Evolutionary conservation across 352 stramenopile genomes (phyloP), one percentile per base, ranked within the genome.

Genomic region (Hyaloperonospora arabidopsidis): DNA sequence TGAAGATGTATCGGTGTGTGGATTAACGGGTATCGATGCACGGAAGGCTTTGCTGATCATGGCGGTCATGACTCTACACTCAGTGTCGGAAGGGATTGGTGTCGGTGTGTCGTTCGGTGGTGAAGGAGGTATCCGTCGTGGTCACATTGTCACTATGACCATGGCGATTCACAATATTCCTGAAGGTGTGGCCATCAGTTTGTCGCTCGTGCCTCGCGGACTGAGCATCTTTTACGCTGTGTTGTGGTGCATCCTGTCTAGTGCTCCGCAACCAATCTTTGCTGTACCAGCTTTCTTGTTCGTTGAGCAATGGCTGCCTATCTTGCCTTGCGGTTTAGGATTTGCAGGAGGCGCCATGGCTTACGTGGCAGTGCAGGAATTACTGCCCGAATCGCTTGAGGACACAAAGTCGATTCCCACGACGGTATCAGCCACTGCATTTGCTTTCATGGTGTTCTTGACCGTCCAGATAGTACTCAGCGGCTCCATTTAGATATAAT

Each of bases 141-240:
- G 96, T 18, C 84, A 97, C 48, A 97, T 98, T 59, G 97, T 99
- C 57, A 98, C 89, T 10, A 93, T 97, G 57, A 98, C 93, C 47
- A 88, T 99, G 59, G 96, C 96, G 0, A 95, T 98, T 28, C 96
- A 99, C 79, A 99, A 99, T 76, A 94, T 99, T 49, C 96, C 96
- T 2, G 96, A 99, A 67, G 96, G 96, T 45, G 77, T 99, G 12
- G 96, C 96, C 10, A 92, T 89, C 67, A 96, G 92, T 48, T 81
- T 99, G 28, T 95, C 97, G 21, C 80, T 99, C 45, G 79, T 98
- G 50, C 94, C 95, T 11, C 73, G 93, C 44, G 95, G 94, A 25
- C 74, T 98, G 25, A 95, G 79, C 47, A 64, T 92, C 15, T 83
- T 95, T 52, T 87, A 88, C 25, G 81, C 87, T 32, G 68, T 74